These are phyloP conservation scores for Osmozyma mogii DNA, from an alignment of 805 yeast genomes.

Conservation along the genomic window DNA sequence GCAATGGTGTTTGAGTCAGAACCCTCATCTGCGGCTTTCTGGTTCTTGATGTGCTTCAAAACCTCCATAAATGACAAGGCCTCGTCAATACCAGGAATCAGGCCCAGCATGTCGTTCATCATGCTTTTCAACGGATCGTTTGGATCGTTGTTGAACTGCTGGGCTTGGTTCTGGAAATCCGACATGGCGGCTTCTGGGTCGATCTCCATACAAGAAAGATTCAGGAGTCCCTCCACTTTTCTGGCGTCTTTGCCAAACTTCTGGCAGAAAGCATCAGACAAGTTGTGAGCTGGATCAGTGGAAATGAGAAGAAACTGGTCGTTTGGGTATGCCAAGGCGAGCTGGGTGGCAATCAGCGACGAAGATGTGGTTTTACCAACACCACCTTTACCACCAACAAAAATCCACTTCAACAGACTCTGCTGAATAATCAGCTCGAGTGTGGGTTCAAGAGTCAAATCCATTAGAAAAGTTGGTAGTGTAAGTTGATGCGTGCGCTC, in stretches of 20 bases:
- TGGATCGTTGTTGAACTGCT: constrained; percentile 45
- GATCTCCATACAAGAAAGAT: constrained; percentile 95
- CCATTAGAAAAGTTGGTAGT: constrained; percentile 25
- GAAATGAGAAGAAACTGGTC: constrained; percentile 85
- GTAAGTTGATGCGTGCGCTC: no score
- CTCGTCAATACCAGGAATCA: constrained; percentile 98
- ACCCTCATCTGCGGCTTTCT: constrained; percentile 27
- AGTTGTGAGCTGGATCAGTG: constrained; percentile 97
- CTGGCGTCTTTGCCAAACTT: constrained; percentile 97
- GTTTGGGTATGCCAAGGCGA: constrained; percentile 72
- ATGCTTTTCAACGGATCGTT: constrained; percentile 60
- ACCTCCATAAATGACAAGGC: constrained; percentile 98
- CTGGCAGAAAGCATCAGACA: constrained; percentile 97
- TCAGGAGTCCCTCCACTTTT: constrained; percentile 79
- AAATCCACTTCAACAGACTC: constrained; percentile 84
- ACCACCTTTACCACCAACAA: constrained; percentile 99
- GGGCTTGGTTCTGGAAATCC: constrained; percentile 65
- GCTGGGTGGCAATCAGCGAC: constrained; percentile 88
- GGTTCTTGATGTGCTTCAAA: constrained; percentile 87
- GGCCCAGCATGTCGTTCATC: constrained; percentile 86
- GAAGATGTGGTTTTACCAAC: constrained; percentile 98
- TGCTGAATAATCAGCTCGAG: constrained; percentile 55
- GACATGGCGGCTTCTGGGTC: constrained; percentile 93
- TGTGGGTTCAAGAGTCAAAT: constrained; percentile 63
- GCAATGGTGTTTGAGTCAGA: constrained; percentile 18